These are phyloP conservation scores for Macrolepiota albuminosa DNA, from an alignment of 768 basidiomycete genomes.

Conservation along the genomic window DNA sequence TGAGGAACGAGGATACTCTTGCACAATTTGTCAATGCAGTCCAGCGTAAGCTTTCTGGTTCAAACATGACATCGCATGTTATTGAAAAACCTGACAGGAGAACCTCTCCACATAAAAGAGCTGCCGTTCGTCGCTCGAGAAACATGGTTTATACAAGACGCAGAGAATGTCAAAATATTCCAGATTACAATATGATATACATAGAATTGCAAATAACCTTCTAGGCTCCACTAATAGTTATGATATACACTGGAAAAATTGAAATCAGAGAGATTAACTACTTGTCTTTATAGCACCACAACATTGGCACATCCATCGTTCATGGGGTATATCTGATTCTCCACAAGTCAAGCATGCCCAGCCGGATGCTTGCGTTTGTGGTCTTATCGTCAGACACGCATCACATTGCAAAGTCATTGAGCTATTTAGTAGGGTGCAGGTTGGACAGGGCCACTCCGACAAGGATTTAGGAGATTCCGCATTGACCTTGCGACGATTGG, in stretches of 20 bases:
- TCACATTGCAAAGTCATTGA: conserved; percentile 47
- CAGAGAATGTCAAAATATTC: conserved; percentile 40
- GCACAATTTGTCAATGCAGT: conserved; percentile 36
- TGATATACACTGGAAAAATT: background rate
- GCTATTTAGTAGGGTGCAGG: conserved; percentile 67
- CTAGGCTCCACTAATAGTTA: background rate
- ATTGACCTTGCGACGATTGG: conserved; percentile 6
- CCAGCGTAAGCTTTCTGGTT: conserved; percentile 20
- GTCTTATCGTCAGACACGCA: conserved; percentile 44
- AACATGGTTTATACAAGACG: conserved; percentile 21
- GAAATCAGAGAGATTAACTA: conserved; percentile 21
- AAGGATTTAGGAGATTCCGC: background rate
- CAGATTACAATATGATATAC: conserved; percentile 26
- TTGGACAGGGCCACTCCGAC: conserved; percentile 45
- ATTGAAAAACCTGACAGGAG: conserved; percentile 7
- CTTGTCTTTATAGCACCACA: conserved; percentile 63
- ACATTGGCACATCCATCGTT: conserved; percentile 70
- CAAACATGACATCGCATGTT: background rate
- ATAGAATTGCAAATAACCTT: background rate
- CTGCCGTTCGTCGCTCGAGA: conserved; percentile 15
- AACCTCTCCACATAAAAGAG: conserved; percentile 22
- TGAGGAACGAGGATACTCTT: conserved; percentile 54
- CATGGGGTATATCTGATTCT: conserved; percentile 53
- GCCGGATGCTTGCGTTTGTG: conserved; percentile 27
- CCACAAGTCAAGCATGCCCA: conserved; percentile 71